Evolutionary conservation across 177 flowering plant genomes (phyloP).

Genomic region (Vitis hybrid): DNA sequence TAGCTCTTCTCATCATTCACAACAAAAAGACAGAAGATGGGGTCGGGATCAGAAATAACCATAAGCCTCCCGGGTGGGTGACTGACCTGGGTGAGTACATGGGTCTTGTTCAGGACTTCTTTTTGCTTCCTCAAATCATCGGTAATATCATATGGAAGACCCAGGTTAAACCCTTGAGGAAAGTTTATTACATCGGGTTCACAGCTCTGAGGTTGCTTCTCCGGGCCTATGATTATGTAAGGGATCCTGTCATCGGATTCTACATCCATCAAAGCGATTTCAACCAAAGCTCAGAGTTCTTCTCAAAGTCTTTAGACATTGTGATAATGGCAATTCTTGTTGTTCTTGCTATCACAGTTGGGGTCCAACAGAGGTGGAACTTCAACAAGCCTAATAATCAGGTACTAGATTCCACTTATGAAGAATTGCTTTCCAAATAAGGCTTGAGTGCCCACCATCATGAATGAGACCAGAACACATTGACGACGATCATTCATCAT

Average conservation of each 20-base stretch:
- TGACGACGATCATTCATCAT: no score
- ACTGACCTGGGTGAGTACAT: constrained; percentile 70
- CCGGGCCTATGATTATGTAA: constrained; percentile 68
- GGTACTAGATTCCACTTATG: constrained; percentile 51
- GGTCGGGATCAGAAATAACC: constrained; percentile 15
- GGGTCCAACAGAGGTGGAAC: constrained; percentile 76
- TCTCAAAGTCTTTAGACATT: constrained; percentile 64
- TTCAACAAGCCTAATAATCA: constrained; percentile 48
- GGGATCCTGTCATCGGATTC: constrained; percentile 60
- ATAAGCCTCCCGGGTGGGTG: constrained; percentile 48
- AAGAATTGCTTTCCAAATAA: constrained; percentile 68
- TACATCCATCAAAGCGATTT: constrained; percentile 67
- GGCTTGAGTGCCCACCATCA: constrained; percentile 20
- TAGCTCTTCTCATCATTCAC: constrained; percentile 48
- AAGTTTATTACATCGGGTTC: constrained; percentile 66
- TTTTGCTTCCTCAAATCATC: constrained; percentile 82
- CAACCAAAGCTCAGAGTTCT: constrained; percentile 64
- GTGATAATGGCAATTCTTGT: constrained; percentile 58
- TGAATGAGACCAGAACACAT: no score
- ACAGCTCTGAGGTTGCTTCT: constrained; percentile 77
- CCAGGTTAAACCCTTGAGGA: constrained; percentile 60
- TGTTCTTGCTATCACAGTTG: constrained; percentile 51
- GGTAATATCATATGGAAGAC: constrained; percentile 78
- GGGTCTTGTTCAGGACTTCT: constrained; percentile 85
- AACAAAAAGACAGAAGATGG: constrained; percentile 28